Evolutionary conservation across 1,139 yeast genomes (phyloP).

Genomic region (Lodderomyces margitis): DNA sequence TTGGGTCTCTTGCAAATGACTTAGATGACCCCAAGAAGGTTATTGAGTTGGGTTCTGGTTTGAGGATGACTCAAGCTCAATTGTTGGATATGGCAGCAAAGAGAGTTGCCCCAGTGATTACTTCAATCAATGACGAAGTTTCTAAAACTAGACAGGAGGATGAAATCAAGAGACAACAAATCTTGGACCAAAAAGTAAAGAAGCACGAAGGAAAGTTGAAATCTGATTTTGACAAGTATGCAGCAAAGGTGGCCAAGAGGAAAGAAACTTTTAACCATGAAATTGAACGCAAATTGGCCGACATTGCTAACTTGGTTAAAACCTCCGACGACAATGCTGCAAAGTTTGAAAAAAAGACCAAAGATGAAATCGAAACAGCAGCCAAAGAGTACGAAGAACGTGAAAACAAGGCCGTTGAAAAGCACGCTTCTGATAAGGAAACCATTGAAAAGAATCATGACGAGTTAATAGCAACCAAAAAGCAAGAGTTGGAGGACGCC

Average conservation of each 20-base stretch:
- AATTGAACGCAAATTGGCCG: conserved; percentile 35
- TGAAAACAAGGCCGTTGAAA: conserved; percentile 47
- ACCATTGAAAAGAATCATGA: conserved; percentile 45
- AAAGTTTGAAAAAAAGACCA: conserved; percentile 39
- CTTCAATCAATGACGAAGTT: conserved; percentile 51
- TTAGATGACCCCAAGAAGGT: conserved; percentile 52
- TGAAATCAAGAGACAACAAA: conserved; percentile 43
- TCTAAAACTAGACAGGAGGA: conserved; percentile 47
- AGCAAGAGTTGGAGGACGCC: conserved; percentile 49
- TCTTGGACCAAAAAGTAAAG: conserved; percentile 35
- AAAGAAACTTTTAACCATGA: conserved; percentile 41
- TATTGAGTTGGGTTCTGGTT: conserved; percentile 55
- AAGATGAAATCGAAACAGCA: conserved; percentile 45
- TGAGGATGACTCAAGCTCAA: conserved; percentile 54
- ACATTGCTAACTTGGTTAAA: conserved; percentile 29
- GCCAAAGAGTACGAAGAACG: conserved; percentile 44
- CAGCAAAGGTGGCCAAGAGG: conserved; percentile 37
- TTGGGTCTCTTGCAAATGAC: conserved; percentile 38
- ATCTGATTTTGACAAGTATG: conserved; percentile 42
- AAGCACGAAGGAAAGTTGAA: conserved; percentile 46
- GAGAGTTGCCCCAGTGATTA: conserved; percentile 56
- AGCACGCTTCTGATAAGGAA: conserved; percentile 47
- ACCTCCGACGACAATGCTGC: conserved; percentile 33
- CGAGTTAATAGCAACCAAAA: conserved; percentile 47
- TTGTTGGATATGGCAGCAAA: conserved; percentile 55